Evolutionary conservation across 176 grass and related monocot species (phyloP), one percentile per base, ranked within the genome.

Genomic region (Alloteropsis semialata): DNA sequence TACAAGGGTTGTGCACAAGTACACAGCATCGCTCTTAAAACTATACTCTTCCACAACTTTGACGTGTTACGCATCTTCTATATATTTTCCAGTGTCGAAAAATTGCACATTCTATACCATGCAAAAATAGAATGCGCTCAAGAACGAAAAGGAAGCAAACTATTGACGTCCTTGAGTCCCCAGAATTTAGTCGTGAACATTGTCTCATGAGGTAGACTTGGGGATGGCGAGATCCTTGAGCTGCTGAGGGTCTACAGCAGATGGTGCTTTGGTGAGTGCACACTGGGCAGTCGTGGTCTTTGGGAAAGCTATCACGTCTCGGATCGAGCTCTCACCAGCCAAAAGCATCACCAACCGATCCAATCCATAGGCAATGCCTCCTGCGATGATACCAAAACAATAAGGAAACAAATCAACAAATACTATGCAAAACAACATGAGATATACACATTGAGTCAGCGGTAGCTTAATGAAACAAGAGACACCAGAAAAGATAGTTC

Each of bases 261-360:
- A 96, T 33, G 96, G 96, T 14, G 96, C 82, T 69, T 94, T 92
- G 45, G 96, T 99, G 18, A 99, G 96, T 1, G 93, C 91, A 85
- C 93, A 99, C 48, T 99, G 96, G 45, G 93, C 96, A 22, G 93
- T 94, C 0, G 96, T 96, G 21, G 91, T 99, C 81, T 99, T 99
- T 18, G 93, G 96, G 88, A 98, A 96, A 76, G 93, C 91, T 69
- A 99, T 99, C 16, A 99, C 93, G 56, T 99, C 96, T 28, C 89
- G 75, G 37, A 99, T 96, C 15, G 93, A 96, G 74, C 51, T 96
- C 82, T 90, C 93, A 16, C 91, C 82, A 16, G 96, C 96, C 89
- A 99, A 85, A 59, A 99, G 93, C 96, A 96, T 99, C 82, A 99
- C 91, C 75, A 99, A 69, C 16, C 96, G 75, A 87, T 99, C 96